Conservation (phyloP, 768 basidiomycete genomes). For the Hygrophoropsis aurantiaca region DNA sequence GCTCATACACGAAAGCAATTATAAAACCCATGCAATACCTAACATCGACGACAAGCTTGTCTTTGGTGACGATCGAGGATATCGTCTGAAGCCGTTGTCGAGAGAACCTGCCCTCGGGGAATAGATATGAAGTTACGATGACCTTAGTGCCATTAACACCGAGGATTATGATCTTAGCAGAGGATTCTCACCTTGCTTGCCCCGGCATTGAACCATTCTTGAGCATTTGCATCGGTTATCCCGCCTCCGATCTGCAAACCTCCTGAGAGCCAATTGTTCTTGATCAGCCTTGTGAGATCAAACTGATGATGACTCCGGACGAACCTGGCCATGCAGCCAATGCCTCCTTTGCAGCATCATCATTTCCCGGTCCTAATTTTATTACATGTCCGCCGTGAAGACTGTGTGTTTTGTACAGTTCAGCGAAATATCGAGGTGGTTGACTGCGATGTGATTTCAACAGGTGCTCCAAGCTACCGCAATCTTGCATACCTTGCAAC, state of each 20-base stretch:
- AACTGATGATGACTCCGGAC: conserved; percentile 13
- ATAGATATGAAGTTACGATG: conserved; percentile 97
- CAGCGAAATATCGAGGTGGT: conserved; percentile 76
- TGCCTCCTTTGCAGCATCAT: conserved; percentile 84
- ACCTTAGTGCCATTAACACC: too few species aligned
- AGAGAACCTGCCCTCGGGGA: conserved; percentile 81
- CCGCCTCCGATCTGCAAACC: conserved; percentile 93
- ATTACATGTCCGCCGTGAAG: conserved; percentile 93
- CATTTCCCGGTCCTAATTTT: conserved; percentile 90
- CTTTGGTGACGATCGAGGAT: conserved; percentile 69
- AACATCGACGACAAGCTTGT: conserved; percentile 90
- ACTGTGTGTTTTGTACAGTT: conserved; percentile 66
- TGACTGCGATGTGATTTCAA: conserved; percentile 45
- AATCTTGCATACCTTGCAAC: conserved; percentile 63
- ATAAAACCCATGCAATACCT: conserved; percentile 51
- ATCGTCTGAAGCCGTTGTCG: conserved; percentile 65
- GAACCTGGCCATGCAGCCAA: conserved; percentile 80
- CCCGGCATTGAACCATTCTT: conserved; percentile 81
- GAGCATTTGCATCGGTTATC: conserved; percentile 78
- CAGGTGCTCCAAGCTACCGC: conserved; percentile 21
- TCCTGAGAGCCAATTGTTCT: conserved; percentile 37
- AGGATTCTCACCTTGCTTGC: conserved; percentile 94
- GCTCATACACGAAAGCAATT: background rate
- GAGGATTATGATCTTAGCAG: too few species aligned
- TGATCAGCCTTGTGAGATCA: background rate